Evolutionary conservation across 345 rosid genomes (phyloP).

Genomic region (Aurinia saxatilis): DNA sequence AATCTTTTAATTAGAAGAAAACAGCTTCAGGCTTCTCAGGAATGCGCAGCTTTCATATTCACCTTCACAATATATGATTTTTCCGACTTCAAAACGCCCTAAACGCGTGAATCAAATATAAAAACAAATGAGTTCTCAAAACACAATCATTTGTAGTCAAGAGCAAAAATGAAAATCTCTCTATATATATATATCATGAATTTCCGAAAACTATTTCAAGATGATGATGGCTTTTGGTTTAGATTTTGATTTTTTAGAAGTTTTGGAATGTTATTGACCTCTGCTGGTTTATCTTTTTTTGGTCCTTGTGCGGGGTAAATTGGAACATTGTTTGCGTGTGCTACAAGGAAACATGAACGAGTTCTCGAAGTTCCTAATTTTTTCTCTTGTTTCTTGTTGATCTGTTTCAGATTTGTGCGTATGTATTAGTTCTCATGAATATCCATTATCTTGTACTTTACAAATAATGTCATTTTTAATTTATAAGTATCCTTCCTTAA

Average conservation of each 20-base stretch:
- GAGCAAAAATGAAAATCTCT: no score
- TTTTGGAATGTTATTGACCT: background rate
- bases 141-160: no score
- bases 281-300: background rate
- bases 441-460: no score
- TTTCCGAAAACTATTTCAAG: no score
- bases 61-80: slow-evolving; percentile 37
- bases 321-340: slow-evolving; percentile 58
- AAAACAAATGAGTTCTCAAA: no score
- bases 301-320: slow-evolving; percentile 48
- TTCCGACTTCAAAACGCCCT: slow-evolving; percentile 72
- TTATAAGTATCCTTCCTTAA: no score
- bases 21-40: background rate
- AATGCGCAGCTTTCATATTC: background rate
- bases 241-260: background rate
- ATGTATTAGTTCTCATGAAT: background rate
- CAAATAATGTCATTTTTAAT: no score
- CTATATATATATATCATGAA: no score
- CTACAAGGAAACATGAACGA: background rate
- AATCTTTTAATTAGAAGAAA: background rate
- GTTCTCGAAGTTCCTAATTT: no score
- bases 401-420: background rate
- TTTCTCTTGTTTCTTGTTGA: background rate
- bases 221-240: no score
- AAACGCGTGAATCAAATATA: slow-evolving; percentile 5